Evolutionary conservation across 495 filamentous ascomycete species (phyloP).

Genomic region (Podospora didyma): DNA sequence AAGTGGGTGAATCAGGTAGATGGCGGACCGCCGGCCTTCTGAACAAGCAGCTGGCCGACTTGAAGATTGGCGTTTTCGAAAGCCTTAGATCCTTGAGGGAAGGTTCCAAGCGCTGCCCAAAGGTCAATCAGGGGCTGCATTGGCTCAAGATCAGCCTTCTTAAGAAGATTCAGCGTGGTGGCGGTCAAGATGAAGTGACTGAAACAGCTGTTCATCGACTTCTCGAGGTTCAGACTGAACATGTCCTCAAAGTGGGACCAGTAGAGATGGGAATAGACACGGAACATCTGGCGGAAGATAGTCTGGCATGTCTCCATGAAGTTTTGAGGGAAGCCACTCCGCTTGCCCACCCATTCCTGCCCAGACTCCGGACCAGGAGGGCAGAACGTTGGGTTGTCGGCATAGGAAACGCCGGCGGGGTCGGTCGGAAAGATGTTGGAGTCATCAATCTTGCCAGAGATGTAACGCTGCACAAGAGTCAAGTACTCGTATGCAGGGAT

Average conservation of each 20-base stretch:
- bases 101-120: constrained; percentile 78
- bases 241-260: constrained; percentile 80
- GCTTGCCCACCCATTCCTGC: constrained; percentile 72
- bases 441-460: constrained; percentile 85
- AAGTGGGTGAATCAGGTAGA: neutral
- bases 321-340: constrained; percentile 80
- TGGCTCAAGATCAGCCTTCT: constrained; percentile 82
- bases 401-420: constrained; percentile 51
- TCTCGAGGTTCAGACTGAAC: constrained; percentile 76
- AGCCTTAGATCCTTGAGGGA: constrained; percentile 65
- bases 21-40: constrained; percentile 35
- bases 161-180: constrained; percentile 77
- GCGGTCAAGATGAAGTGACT: constrained; percentile 89
- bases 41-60: constrained; percentile 41
- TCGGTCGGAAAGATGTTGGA: constrained; percentile 80
- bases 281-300: constrained; percentile 96
- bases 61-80: constrained; percentile 51
- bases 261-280: constrained; percentile 88
- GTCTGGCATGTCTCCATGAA: constrained; percentile 85
- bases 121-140: constrained; percentile 92
- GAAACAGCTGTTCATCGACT: constrained; percentile 91
- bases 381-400: constrained; percentile 52
- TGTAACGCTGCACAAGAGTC: constrained; percentile 91
- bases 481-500: constrained; percentile 83
- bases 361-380: constrained; percentile 36